A percentile compares a stretch with the other conserved stretches of the same genome.
Evolutionary conservation across 495 filamentous ascomycete genomes (phyloP).

Genomic region (Daldinia concentrica): DNA sequence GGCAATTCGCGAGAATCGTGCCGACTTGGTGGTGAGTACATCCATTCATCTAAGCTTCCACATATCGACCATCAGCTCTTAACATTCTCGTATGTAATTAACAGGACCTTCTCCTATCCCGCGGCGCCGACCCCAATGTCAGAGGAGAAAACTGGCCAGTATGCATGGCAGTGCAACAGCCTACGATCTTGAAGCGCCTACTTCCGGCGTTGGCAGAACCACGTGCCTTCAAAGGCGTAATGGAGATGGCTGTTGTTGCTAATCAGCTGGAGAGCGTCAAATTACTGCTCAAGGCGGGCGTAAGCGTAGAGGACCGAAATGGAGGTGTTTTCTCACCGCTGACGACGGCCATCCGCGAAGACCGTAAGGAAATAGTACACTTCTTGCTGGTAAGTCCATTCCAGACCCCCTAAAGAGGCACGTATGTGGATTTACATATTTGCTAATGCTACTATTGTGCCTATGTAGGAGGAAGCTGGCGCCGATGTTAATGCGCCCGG

Average conservation of each 20-base stretch:
- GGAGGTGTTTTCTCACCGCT: slow-evolving; percentile 65
- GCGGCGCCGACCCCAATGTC: slow-evolving; percentile 62
- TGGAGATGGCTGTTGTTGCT: slow-evolving; percentile 64
- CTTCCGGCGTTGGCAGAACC: slow-evolving; percentile 56
- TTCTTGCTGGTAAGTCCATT: slow-evolving; percentile 52
- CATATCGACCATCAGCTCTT: background rate
- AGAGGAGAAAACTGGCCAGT: slow-evolving; percentile 65
- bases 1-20: slow-evolving; percentile 59
- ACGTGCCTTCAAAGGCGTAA: slow-evolving; percentile 60
- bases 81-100: background rate
- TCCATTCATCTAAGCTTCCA: background rate
- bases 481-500: slow-evolving; percentile 63
- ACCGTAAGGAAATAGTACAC: slow-evolving; percentile 57
- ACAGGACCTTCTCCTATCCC: slow-evolving; percentile 55
- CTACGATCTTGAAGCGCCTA: slow-evolving; percentile 56
- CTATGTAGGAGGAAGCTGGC: slow-evolving; percentile 52
- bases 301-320: slow-evolving; percentile 65
- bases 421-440: background rate
- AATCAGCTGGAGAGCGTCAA: slow-evolving; percentile 57
- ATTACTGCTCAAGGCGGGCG: slow-evolving; percentile 58
- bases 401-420: background rate
- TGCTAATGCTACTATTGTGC: background rate
- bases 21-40: slow-evolving; percentile 51
- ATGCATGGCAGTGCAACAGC: slow-evolving; percentile 61
- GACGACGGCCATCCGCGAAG: slow-evolving; percentile 64